phyloP scores from a whole-genome alignment of 176 grass and related monocot species.

The Pontederia paniculata region DNA sequence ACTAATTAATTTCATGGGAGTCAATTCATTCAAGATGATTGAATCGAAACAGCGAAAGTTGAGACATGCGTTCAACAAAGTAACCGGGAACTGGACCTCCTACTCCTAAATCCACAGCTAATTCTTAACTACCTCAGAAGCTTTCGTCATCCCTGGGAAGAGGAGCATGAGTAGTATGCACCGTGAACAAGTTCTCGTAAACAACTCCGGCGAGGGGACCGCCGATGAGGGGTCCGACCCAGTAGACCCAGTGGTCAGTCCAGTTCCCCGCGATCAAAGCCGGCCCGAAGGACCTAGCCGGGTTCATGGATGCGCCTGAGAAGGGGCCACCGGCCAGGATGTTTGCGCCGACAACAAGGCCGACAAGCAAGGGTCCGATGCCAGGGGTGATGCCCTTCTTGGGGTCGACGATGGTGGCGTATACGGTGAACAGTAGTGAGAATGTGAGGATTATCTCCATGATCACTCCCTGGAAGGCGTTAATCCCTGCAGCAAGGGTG shows the following conservation, averaged over 20 bases:
- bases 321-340: conserved; percentile 56
- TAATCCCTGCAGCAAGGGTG: conserved; percentile 33
- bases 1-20: no score
- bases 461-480: conserved; percentile 32
- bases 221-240: conserved; percentile 58
- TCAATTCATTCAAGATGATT: no score
- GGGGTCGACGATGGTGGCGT: conserved; percentile 57
- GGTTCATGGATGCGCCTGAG: conserved; percentile 81
- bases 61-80: no score
- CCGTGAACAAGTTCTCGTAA: conserved; percentile 55
- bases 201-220: conserved; percentile 34
- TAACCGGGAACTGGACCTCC: no score
- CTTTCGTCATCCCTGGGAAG: conserved; percentile 31
- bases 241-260: conserved; percentile 84
- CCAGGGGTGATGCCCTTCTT: conserved; percentile 17
- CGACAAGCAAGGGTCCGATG: conserved; percentile 42
- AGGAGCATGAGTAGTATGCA: conserved; percentile 21
- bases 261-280: conserved; percentile 39
- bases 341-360: conserved; percentile 68
- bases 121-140: conserved; percentile 17
- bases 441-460: conserved; percentile 86
- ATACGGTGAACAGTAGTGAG: conserved; percentile 71
- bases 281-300: conserved; percentile 71
- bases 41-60: no score
- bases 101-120: no score